phyloP scores from a whole-genome alignment of 2,329 filamentous ascomycete genomes.

The Aspergillus costaricaensis region DNA sequence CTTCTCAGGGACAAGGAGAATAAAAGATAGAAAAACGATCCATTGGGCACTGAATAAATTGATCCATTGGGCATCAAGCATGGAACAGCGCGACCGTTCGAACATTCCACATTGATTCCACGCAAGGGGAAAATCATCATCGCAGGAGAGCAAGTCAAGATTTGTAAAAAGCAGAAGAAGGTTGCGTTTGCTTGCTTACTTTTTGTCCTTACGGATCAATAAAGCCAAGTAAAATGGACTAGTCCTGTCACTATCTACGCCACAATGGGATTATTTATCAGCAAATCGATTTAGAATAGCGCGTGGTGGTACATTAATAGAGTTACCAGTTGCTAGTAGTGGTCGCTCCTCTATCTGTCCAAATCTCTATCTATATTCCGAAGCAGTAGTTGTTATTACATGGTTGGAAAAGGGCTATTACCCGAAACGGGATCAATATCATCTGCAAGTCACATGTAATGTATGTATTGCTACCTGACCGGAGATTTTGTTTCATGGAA shows the following conservation, averaged over 20 bases:
- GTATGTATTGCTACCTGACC: not conserved
- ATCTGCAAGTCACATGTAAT: not conserved
- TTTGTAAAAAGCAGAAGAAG: too few relatives aligned
- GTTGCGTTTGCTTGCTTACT: too few relatives aligned
- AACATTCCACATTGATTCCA: constrained; percentile 8
- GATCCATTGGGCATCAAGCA: not conserved
- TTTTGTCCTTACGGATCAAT: not conserved
- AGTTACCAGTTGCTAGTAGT: too few relatives aligned
- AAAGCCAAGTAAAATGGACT: not conserved
- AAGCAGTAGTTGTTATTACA: not conserved
- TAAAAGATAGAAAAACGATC: too few relatives aligned
- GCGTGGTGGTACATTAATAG: too few relatives aligned
- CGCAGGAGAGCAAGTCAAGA: too few relatives aligned
- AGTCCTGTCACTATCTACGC: constrained; percentile 1
- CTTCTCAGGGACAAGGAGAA: too few relatives aligned
- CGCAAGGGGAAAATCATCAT: not conserved
- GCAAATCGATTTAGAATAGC: not conserved
- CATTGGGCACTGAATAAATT: too few relatives aligned
- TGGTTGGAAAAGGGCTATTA: not conserved
- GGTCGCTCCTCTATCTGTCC: not conserved
- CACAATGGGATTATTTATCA: not conserved
- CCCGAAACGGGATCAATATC: not conserved
- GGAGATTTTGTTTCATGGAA: not conserved
- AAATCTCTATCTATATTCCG: not conserved
- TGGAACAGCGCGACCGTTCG: not conserved